Conservation (phyloP, 257 asterid species). For the Solanum virginianum region DNA sequence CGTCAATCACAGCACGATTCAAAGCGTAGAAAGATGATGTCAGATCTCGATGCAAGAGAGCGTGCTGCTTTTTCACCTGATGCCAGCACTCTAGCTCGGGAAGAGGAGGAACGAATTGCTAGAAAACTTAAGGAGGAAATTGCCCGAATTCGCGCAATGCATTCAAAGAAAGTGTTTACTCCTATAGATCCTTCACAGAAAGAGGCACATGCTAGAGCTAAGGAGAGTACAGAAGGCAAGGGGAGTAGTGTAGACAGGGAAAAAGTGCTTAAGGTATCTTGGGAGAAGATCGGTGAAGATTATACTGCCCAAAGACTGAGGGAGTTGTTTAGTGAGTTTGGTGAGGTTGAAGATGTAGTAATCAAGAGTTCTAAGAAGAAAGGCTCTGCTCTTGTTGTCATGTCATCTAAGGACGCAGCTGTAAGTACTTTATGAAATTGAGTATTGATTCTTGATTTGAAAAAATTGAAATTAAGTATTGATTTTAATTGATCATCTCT, state of each 20-base stretch:
- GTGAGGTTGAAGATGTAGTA: conserved; percentile 73
- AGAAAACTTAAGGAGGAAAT: conserved; percentile 49
- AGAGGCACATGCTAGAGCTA: conserved; percentile 9
- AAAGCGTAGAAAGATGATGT: conserved; percentile 66
- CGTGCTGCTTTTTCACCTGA: conserved; percentile 42
- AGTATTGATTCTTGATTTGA: not conserved
- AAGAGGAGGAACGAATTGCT: conserved; percentile 49
- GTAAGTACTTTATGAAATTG: conserved; percentile 21
- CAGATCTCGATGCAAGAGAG: conserved; percentile 69
- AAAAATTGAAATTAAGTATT: not conserved
- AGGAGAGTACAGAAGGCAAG: conserved; percentile 17
- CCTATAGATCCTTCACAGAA: conserved; percentile 19
- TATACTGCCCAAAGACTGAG: conserved; percentile 50
- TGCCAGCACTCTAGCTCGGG: conserved; percentile 28
- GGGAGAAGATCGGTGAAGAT: conserved; percentile 73
- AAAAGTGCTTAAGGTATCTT: conserved; percentile 74
- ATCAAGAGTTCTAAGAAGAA: conserved; percentile 66
- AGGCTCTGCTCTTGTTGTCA: conserved; percentile 79
- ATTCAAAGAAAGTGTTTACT: conserved; percentile 17
- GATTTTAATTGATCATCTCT: not conserved
- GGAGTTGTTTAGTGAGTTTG: conserved; percentile 60
- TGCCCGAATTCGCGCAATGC: conserved; percentile 51
- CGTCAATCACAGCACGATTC: conserved; percentile 51
- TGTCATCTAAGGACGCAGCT: conserved; percentile 69
- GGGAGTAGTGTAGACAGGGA: conserved; percentile 39